Evolutionary conservation across 306 rosid species (phyloP), one percentile per base, ranked within the genome.

Genomic region (Heteromeles arbutifolia): DNA sequence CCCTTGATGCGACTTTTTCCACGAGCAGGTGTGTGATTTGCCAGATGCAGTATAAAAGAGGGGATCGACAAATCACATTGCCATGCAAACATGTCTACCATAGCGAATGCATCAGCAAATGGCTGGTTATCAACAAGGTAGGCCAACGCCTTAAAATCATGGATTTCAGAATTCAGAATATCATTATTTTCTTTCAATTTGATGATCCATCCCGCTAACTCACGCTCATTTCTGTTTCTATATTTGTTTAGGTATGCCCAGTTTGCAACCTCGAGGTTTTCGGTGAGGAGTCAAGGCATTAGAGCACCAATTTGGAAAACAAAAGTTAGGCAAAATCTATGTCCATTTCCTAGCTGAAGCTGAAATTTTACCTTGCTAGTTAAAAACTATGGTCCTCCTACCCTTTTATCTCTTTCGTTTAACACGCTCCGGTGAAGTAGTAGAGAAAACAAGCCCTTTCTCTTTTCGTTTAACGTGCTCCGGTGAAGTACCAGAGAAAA

Each of bases 121-220:
- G 98, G 98, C 98, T 93, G 34, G 70, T 86, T 90, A 91, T 93
- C 76, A 93, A 87, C 91, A 93, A 93, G 95, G 98, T 90, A 57
- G 18, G 79, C 69, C 45, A 67, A 61, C 41, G 54, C 8, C 17
- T 41, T 62, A 8, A 77, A 74, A 6, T 64, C 68, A 61, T 25
- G 12, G 43, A 31, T 56, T 69, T 66, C 57, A 32, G 43, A 75
- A 50, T 73, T 70, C 32, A 14, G 26, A 58, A 53, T 28, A 21
- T 44, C 9, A 26, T 19, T 57, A 11, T 58, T 18, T 34, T 44
- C 58, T 79, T 32, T 22, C 53, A 44, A 5, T 66, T 21, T 29
- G 14, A 28, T 12, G 22, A 6, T 56, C 62, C 24, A 56, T 56
- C 28, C 56, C 11, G 1, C 11, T 29, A 14, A 34, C 39, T 25